Percentiles rank a stretch among this genome's conserved stretches.
phyloP scores from a whole-genome alignment of 225 moss, liverwort and hornwort genomes.

The Rhytidiadelphus loreus region DNA sequence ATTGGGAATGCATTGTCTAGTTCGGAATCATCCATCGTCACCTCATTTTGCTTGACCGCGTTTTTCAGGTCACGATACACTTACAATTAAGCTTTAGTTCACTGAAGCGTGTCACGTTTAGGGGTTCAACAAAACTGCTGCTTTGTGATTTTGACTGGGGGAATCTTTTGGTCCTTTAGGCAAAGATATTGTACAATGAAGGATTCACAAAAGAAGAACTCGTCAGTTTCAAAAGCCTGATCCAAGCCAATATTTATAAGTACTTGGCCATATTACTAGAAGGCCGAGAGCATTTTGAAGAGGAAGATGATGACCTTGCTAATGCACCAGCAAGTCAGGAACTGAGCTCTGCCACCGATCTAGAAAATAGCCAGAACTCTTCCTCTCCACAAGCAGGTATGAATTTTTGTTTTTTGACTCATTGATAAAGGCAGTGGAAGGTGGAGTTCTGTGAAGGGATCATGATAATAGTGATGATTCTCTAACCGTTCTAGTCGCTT shows the following conservation, averaged over 20 bases:
- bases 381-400: conserved; percentile 21
- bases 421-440: not conserved
- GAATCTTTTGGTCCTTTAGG: conserved; percentile 26
- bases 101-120: not conserved
- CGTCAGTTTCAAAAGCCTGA: conserved; percentile 58
- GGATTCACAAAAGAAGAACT: conserved; percentile 73
- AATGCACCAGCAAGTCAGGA: conserved; percentile 11
- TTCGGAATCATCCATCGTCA: not conserved
- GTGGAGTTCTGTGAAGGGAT: not conserved
- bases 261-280: conserved; percentile 76
- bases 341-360: conserved; percentile 1
- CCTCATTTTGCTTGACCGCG: not conserved
- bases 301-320: conserved; percentile 62
- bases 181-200: conserved; percentile 79
- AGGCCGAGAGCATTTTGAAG: conserved; percentile 93
- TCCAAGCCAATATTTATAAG: conserved; percentile 67
- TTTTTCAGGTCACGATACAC: not conserved
- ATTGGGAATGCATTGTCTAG: not conserved
- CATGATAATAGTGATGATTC: not conserved
- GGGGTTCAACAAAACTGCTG: not conserved
- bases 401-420: not conserved
- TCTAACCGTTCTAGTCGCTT: not conserved
- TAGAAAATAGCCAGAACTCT: not conserved
- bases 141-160: not conserved
- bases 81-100: not conserved